Conservation (phyloP, 1,284 basidiomycete genomes). For the Veloporphyrellus conicus region DNA sequence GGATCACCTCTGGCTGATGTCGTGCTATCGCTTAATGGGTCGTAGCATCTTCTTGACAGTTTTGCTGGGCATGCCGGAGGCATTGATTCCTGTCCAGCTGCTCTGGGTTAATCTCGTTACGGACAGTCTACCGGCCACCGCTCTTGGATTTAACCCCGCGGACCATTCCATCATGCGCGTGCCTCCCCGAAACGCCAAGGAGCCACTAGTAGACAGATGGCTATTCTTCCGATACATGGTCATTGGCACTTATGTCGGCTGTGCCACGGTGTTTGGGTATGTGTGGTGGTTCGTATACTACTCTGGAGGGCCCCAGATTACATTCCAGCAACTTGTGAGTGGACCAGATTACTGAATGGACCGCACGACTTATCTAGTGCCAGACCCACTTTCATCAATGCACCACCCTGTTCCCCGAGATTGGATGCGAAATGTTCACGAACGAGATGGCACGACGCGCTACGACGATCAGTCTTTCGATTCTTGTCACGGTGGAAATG, state of each 20-base stretch:
- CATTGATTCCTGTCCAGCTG: constrained; percentile 94
- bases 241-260: constrained; percentile 90
- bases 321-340: constrained; percentile 87
- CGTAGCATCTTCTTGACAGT: constrained; percentile 92
- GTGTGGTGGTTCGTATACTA: constrained; percentile 99
- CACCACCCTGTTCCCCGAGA: constrained; percentile 71
- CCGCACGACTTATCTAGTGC: constrained; percentile 11
- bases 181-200: constrained; percentile 82
- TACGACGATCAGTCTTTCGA: constrained; percentile 93
- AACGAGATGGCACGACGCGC: constrained; percentile 81
- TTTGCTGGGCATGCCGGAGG: constrained; percentile 96
- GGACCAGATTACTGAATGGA: constrained; percentile 2
- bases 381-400: constrained; percentile 96
- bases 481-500: constrained; percentile 95
- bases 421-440: constrained; percentile 93
- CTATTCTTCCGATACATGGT: constrained; percentile 94
- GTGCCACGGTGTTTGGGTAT: constrained; percentile 93
- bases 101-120: constrained; percentile 97
- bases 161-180: constrained; percentile 96
- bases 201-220: constrained; percentile 90
- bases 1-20: constrained; percentile 7
- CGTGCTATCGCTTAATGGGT: constrained; percentile 8
- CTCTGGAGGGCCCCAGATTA: constrained; percentile 84
- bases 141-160: constrained; percentile 95
- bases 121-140: constrained; percentile 95